Evolutionary conservation across 2,329 filamentous ascomycete species (phyloP).

Genomic region (Triangularia verruculosa): DNA sequence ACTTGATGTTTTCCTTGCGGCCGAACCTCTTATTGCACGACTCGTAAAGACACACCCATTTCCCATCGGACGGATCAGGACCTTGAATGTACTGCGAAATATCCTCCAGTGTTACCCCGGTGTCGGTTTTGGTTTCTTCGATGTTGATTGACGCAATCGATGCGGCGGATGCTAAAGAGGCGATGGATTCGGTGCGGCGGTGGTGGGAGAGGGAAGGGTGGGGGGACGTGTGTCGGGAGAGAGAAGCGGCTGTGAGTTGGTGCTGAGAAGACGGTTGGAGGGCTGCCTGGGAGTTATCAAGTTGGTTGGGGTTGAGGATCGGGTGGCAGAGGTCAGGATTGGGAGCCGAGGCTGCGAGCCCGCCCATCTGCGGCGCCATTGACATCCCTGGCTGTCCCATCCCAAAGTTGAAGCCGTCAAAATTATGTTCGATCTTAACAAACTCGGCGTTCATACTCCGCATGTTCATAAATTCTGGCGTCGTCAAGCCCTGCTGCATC

Average conservation of each 20-base stretch:
- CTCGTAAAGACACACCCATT: constrained; percentile 74
- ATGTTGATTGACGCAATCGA: constrained; percentile 62
- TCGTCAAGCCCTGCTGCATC: constrained; percentile 53
- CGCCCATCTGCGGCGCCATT: constrained; percentile 47
- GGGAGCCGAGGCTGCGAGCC: constrained; percentile 37
- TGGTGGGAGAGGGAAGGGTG: constrained; percentile 32
- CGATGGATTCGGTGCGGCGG: constrained; percentile 58
- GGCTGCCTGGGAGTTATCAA: constrained; percentile 22
- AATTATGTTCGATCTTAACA: constrained; percentile 34
- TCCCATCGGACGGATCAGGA: constrained; percentile 69
- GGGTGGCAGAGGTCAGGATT: constrained; percentile 36
- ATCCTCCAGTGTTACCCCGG: constrained; percentile 83
- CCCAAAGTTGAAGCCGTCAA: constrained; percentile 22
- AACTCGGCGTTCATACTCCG: constrained; percentile 35
- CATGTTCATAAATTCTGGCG: constrained; percentile 54
- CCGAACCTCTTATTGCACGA: constrained; percentile 88
- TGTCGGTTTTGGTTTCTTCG: constrained; percentile 67
- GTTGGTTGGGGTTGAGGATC: constrained; percentile 18
- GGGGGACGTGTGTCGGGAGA: constrained; percentile 22
- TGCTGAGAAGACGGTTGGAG: constrained; percentile 9
- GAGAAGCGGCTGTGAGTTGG: not conserved
- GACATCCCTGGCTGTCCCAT: constrained; percentile 43
- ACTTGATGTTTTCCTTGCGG: constrained; percentile 98
- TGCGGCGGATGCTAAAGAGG: constrained; percentile 55
- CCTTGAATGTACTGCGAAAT: constrained; percentile 72